phyloP scores from a whole-genome alignment of 441 rosid species.

The Mallotus japonicus region DNA sequence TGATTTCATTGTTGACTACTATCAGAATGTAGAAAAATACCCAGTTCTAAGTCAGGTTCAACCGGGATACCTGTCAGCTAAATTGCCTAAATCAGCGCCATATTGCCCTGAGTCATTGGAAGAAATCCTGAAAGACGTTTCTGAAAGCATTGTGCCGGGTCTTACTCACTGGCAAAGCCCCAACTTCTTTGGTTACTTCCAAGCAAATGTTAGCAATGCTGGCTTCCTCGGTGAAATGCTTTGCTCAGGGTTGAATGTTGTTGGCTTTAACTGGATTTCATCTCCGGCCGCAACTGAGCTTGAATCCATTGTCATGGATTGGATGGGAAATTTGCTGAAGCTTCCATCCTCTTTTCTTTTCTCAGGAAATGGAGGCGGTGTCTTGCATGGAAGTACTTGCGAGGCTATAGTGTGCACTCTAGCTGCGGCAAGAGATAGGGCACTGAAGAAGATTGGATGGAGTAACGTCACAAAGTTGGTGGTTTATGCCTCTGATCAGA shows the following conservation, averaged over 20 bases:
- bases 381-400: slow-evolving; percentile 32
- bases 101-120: slow-evolving; percentile 14
- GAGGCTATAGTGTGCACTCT: slow-evolving; percentile 35
- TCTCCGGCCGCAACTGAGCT: slow-evolving; percentile 36
- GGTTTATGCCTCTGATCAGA: slow-evolving; percentile 40
- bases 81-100: slow-evolving; percentile 24
- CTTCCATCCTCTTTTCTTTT: slow-evolving; percentile 34
- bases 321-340: slow-evolving; percentile 32
- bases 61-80: slow-evolving; percentile 25
- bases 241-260: slow-evolving; percentile 31
- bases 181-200: slow-evolving; percentile 32
- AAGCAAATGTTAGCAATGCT: slow-evolving; percentile 30
- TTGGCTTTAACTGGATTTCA: slow-evolving; percentile 39
- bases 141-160: slow-evolving; percentile 28
- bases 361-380: slow-evolving; percentile 43
- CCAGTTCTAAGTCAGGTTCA: slow-evolving; percentile 33
- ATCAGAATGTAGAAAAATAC: slow-evolving; percentile 27
- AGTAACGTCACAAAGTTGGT: slow-evolving; percentile 25
- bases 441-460: slow-evolving; percentile 13
- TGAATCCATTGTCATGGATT: slow-evolving; percentile 28
- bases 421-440: slow-evolving; percentile 32
- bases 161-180: slow-evolving; percentile 46
- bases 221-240: slow-evolving; percentile 37
- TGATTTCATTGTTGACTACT: slow-evolving; percentile 32
- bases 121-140: slow-evolving; percentile 22